Conservation (phyloP, 2,329 filamentous ascomycete species). For the Exophiala viscosa region DNA sequence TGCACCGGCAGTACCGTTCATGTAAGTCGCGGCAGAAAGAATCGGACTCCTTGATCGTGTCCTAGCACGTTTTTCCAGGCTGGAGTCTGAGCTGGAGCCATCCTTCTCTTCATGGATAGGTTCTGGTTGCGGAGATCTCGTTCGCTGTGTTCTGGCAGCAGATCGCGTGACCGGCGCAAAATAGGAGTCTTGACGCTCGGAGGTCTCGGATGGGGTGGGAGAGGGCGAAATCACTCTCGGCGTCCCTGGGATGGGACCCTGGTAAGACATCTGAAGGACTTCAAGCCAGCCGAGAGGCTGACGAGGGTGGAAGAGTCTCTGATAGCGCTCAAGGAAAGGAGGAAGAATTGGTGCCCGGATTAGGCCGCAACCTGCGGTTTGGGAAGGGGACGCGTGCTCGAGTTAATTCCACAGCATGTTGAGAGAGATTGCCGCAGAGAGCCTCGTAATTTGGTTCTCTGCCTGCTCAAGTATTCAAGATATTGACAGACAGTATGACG, state of each 20-base stretch:
- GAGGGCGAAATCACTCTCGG: slow-evolving; percentile 89
- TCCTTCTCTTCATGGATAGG: slow-evolving; percentile 58
- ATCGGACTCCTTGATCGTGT: slow-evolving; percentile 69
- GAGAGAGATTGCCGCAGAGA: neutral
- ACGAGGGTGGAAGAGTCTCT: neutral
- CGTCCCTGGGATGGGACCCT: slow-evolving; percentile 65
- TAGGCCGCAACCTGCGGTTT: neutral
- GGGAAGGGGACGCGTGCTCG: neutral
- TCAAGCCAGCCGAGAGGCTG: neutral
- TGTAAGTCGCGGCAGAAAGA: slow-evolving; percentile 33
- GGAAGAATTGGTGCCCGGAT: neutral
- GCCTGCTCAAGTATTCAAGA: neutral
- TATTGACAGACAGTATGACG: neutral
- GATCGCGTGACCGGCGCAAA: slow-evolving; percentile 75
- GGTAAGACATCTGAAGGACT: slow-evolving; percentile 39
- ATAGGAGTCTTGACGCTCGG: slow-evolving; percentile 58
- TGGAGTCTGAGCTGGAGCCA: slow-evolving; percentile 51
- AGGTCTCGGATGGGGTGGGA: slow-evolving; percentile 64
- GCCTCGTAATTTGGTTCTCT: neutral
- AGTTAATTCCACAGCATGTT: neutral
- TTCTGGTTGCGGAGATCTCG: slow-evolving; percentile 50
- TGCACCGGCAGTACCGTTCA: slow-evolving; percentile 20
- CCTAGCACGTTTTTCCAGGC: slow-evolving; percentile 58
- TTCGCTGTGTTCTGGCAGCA: slow-evolving; percentile 50
- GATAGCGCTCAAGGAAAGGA: neutral